Base-by-base conservation (phyloP, 768 basidiomycete genomes). In the Dacryopinax primogenitus region DNA sequence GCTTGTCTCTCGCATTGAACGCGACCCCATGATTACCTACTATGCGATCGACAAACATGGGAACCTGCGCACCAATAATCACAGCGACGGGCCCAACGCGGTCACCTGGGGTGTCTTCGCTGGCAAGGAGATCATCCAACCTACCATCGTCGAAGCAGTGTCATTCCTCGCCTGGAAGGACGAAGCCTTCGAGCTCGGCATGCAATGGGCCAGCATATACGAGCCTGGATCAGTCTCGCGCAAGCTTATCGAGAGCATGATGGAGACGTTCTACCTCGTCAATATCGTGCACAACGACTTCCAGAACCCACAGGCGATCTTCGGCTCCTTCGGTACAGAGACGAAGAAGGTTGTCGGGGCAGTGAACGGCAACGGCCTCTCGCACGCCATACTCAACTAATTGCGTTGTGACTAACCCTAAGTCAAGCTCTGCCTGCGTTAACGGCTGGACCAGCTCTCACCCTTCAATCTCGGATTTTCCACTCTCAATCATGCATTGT, bases 131-230 rank as follows among this genome's bases (percentile, higher is more conserved):
- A 90, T 96, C 70, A 78, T 95, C 58, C 92, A 95, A 73, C 94
- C 94, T 23, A 97, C 94, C 21, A 92, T 96, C 67, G 94, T 97
- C 23, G 94, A 97, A 74, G 91, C 93, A 1, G 88, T 95, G 70
- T 94, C 92, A 72, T 96, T 96, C 80, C 94, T 95, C 89, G 93
- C 93, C 16, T 96, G 93, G 93, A 95, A 95, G 84, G 94, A 97
- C 70, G 94, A 97, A 74, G 94, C 94, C 9, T 97, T 84, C 69
- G 92, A 94, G 73, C 83, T 96, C 28, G 94, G 93, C 3, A 78
- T 82, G 45, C 91, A 94, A 76, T 97, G 94, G 94, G 89, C 91
- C 15, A 81, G 84, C 68, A 74, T 92, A 64, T 96, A 96, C 73
- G 90, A 92, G 62, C 76, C 84, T 33, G 84, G 82, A 34, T 88